Base-by-base conservation (phyloP, 1,284 basidiomycete genomes). In the Ganoderma boninense region DNA sequence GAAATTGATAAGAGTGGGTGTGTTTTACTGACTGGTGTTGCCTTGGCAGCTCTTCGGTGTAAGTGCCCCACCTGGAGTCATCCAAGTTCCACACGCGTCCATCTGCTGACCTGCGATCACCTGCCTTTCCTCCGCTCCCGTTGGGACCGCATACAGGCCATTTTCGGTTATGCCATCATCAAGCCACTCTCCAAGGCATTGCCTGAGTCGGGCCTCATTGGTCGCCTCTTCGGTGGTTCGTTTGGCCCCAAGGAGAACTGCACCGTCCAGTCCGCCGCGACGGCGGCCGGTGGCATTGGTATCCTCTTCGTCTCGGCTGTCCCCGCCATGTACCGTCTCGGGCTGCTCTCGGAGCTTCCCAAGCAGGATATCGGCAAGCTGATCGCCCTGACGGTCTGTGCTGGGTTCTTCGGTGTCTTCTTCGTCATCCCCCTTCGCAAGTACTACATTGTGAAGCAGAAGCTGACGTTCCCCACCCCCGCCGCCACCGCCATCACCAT, bases 181-280 rank as follows among this genome's bases (percentile, higher is more conserved):
- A 92, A 92, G 75, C 83, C 89, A 3, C 73, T 92, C 32, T 87
- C 87, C 20, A 87, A 81, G 66, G 79, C 84, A 2, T 73, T 87
- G 44, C 89, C 86, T 8, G 82, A 84, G 68, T 83, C 82, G 56
- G 86, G 86, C 43, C 46, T 86, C 16, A 62, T 87, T 8, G 83
- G 84, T 2, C 81, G 83, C 67, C 75, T 88, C 62, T 82, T 89
- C 40, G 89, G 89, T 52, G 90, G 89, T 16, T 82, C 85, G 71
- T 92, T 92, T 75, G 90, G 90, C 49, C 90, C 90, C 35, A 89
- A 89, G 78, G 90, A 92, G 78, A 92, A 92, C 79, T 89, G 87
- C 78, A 89, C 87, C 6, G 86, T 87, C 40, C 88, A 89, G 72
- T 72, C 85, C 72, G 86, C 87, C 66, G 87, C 87, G 23, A 88